A percentile compares a stretch with the other conserved stretches of the same genome.
phyloP scores from a whole-genome alignment of 108 stramenopile genomes.

The Asterionellopsis glacialis region DNA sequence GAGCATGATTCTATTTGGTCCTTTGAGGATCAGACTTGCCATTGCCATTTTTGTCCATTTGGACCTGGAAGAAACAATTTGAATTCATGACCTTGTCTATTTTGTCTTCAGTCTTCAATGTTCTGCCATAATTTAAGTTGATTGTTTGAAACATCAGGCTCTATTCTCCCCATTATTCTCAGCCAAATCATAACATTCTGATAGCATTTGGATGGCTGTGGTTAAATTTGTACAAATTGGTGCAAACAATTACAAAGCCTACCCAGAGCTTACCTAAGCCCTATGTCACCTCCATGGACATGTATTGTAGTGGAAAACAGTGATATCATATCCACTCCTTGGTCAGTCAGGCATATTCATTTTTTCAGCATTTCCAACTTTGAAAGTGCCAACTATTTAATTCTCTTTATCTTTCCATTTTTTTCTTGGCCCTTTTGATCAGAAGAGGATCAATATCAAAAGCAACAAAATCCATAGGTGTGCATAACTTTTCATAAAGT shows the following conservation, averaged over 20 bases:
- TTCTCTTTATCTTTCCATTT: conserved; percentile 13
- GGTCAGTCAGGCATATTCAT: not conserved
- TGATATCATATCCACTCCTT: conserved; percentile 38
- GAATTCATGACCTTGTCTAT: conserved; percentile 28
- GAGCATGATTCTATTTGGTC: conserved; percentile 8
- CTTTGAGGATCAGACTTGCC: not conserved
- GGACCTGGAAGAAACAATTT: conserved; percentile 28
- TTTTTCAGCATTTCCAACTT: not conserved
- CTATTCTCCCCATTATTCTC: conserved; percentile 42
- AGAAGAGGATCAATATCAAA: conserved; percentile 43
- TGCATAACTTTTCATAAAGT: conserved; percentile 4
- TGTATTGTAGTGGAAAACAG: conserved; percentile 58
- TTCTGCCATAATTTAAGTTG: conserved; percentile 26
- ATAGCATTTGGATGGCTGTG: conserved; percentile 45
- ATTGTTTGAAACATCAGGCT: conserved; percentile 28
- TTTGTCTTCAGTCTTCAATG: conserved; percentile 47
- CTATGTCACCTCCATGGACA: conserved; percentile 42
- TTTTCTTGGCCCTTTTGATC: conserved; percentile 30
- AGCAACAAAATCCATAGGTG: conserved; percentile 24
- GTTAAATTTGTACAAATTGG: conserved; percentile 41
- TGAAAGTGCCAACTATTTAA: not conserved
- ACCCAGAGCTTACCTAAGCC: conserved; percentile 25
- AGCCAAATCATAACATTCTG: conserved; percentile 38
- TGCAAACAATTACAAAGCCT: conserved; percentile 34
- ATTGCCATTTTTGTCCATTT: not conserved